Evolutionary conservation across 495 filamentous ascomycete species (phyloP), one percentile per base, ranked within the genome.

Genomic region (Astrocystis sublimbata): DNA sequence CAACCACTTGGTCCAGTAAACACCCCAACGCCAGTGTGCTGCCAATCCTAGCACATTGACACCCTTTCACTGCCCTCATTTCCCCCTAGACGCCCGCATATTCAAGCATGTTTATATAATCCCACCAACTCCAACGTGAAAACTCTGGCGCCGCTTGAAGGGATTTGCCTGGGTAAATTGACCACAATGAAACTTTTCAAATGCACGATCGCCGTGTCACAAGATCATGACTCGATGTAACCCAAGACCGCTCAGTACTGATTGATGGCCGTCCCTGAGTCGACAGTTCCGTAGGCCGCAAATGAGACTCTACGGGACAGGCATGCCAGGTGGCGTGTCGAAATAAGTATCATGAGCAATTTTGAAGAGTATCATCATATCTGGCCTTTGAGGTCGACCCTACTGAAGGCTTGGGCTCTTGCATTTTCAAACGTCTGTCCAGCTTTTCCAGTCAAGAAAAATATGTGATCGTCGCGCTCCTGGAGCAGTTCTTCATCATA

Each of bases 331-430:
- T 26, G 58, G 55, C 13, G 43, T 51, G 41, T 59, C 69, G 61
- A 51, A 65, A 62, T 49, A 58, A 59, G 49, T 40, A 28, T 40
- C 45, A 57, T 62, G 42, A 43, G 59, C 23, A 66, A 40, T 13
- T 46, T 57, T 55, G 35, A 42, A 69, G 60, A 66, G 57, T 30
- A 61, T 53, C 30, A 58, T 90, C 85, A 96, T 66, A 96, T 93
- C 74, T 98, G 93, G 68, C 94, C 93, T 79, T 97, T 97, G 78
- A 97, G 94, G 76, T 98, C 93, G 79, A 97, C 88, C 69, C 88
- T 87, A 67, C 84, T 80, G 75, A 96, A 92, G 52, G 93, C 92
- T 60, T 82, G 80, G 38, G 75, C 71, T 66, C 87, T 89, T 43
- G 89, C 83, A 42, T 72, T 68, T 70, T 97, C 92, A 78, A 98